Conservation (phyloP, 371 early-diverging fungal species). For the Mucor indicus region DNA sequence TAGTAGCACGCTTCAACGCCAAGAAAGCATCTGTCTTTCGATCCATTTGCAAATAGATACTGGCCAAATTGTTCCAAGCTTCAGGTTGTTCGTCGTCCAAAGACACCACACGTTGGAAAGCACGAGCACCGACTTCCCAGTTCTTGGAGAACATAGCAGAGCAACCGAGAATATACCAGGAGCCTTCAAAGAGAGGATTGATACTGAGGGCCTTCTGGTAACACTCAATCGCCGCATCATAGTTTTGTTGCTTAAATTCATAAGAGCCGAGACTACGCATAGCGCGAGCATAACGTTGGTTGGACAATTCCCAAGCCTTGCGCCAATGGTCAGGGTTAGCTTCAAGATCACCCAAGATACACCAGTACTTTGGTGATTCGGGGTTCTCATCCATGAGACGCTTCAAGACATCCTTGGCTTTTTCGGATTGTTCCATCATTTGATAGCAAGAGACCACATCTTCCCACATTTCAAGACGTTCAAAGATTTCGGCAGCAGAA, state of each 20-base stretch:
- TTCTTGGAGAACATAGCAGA: constrained; percentile 82
- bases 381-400: constrained; percentile 66
- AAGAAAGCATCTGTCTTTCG: constrained; percentile 77
- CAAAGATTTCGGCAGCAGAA: constrained; percentile 90
- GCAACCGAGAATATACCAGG: constrained; percentile 96
- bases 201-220: constrained; percentile 79
- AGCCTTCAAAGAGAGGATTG: constrained; percentile 92
- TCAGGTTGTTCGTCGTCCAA: constrained; percentile 86
- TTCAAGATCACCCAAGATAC: constrained; percentile 86
- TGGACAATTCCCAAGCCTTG: constrained; percentile 88
- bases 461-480: constrained; percentile 93
- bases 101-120: constrained; percentile 75
- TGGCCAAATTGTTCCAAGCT: constrained; percentile 96
- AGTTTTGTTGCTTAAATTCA: constrained; percentile 66
- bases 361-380: constrained; percentile 79
- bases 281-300: constrained; percentile 80
- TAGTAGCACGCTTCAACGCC: constrained; percentile 81
- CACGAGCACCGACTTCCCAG: constrained; percentile 71
- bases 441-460: constrained; percentile 84
- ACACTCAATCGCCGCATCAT: constrained; percentile 49
- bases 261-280: constrained; percentile 90
- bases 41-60: constrained; percentile 69
- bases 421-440: constrained; percentile 75
- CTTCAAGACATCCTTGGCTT: constrained; percentile 76
- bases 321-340: constrained; percentile 75